Conservation (phyloP, 148 eudicot genomes). For the Polygonum aviculare region DNA sequence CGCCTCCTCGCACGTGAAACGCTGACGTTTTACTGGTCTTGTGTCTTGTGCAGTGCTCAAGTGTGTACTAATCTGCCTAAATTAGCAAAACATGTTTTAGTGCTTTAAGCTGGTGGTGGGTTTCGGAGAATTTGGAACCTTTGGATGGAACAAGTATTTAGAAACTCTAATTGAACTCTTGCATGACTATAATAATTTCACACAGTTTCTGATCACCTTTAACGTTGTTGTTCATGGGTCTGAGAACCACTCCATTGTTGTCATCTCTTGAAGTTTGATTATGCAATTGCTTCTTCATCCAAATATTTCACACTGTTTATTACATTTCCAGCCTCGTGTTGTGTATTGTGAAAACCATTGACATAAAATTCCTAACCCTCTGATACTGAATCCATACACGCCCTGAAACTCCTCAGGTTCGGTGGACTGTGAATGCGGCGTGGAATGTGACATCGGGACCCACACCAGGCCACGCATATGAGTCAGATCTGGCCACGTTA, state of each 20-base stretch:
- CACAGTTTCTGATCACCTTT: neutral
- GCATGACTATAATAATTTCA: too few relatives aligned
- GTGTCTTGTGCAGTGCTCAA: neutral
- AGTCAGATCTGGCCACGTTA: neutral
- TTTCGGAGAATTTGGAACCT: too few relatives aligned
- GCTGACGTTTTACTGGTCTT: neutral
- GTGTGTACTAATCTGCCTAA: neutral
- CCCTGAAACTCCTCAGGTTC: too few relatives aligned
- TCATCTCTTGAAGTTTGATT: too few relatives aligned
- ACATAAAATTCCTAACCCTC: neutral
- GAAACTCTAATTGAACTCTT: neutral
- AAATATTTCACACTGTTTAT: too few relatives aligned
- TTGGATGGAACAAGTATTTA: too few relatives aligned
- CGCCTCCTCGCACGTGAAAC: constrained; percentile 5
- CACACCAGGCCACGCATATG: neutral
- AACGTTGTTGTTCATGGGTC: neutral
- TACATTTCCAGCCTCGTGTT: too few relatives aligned
- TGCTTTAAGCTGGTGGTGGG: neutral
- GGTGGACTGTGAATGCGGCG: too few relatives aligned
- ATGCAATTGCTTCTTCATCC: neutral
- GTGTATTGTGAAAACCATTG: neutral
- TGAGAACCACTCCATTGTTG: too few relatives aligned
- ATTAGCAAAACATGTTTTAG: neutral
- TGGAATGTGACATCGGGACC: neutral
- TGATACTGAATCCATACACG: neutral